These are phyloP conservation scores for Plantago elongata DNA, from an alignment of 257 asterid species.

Conservation along the genomic window DNA sequence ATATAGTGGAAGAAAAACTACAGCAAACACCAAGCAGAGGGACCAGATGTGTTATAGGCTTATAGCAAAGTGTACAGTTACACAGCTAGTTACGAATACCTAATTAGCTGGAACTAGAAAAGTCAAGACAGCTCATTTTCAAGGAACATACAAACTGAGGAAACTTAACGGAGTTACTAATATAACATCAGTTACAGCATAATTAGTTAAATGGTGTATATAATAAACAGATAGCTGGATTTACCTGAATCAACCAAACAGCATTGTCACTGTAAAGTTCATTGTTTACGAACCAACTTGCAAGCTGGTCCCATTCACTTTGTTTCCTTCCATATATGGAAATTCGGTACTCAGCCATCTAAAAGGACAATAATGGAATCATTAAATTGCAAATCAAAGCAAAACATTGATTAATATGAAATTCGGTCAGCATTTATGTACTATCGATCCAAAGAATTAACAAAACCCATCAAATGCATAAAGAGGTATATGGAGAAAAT, in stretches of 20 bases:
- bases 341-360: slow-evolving; percentile 92
- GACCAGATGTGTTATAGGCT: neutral
- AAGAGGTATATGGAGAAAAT: slow-evolving; percentile 9
- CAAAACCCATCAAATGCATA: neutral
- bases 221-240: slow-evolving; percentile 10
- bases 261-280: slow-evolving; percentile 70
- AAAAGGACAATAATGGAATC: slow-evolving; percentile 22
- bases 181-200: too few relatives aligned
- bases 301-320: slow-evolving; percentile 95
- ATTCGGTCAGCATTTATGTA: too few relatives aligned
- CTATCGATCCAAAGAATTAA: slow-evolving; percentile 5
- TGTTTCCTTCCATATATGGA: slow-evolving; percentile 89
- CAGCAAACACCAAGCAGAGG: neutral
- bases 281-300: slow-evolving; percentile 89
- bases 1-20: neutral
- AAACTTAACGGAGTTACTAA: neutral
- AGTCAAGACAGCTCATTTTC: neutral
- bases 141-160: neutral
- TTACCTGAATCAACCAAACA: slow-evolving; percentile 94
- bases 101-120: neutral
- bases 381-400: slow-evolving; percentile 16
- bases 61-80: neutral
- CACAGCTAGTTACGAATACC: neutral
- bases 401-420: slow-evolving; percentile 20
- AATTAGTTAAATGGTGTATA: slow-evolving; percentile 15